phyloP scores from a whole-genome alignment of 1,284 basidiomycete species.

The Hemileia vastatrix region DNA sequence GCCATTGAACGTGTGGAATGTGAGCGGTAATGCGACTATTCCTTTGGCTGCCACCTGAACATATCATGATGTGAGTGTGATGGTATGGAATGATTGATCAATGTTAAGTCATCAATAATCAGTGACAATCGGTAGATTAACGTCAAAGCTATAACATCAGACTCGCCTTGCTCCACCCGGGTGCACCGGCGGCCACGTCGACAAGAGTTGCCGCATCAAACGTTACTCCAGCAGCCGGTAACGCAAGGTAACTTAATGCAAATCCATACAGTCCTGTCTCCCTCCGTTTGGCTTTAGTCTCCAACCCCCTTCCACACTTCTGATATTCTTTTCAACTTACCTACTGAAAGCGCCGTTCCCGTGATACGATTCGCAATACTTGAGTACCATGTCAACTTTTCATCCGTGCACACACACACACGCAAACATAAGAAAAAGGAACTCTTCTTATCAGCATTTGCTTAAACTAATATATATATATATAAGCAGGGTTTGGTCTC shows the following conservation, averaged over 20 bases:
- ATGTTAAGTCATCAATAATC: constrained; percentile 7
- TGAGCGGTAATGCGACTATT: constrained; percentile 68
- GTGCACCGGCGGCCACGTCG: constrained; percentile 54
- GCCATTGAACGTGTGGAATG: constrained; percentile 85
- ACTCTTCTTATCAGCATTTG: no score
- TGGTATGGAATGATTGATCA: no score
- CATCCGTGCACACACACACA: no score
- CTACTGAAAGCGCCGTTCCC: constrained; percentile 64
- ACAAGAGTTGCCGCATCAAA: constrained; percentile 71
- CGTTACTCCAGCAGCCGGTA: constrained; percentile 56
- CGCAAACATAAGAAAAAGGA: no score
- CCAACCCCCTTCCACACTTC: no score
- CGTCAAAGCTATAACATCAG: constrained; percentile 26
- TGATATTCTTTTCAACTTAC: no score
- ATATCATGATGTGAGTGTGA: constrained; percentile 52
- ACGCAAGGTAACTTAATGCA: constrained; percentile 73
- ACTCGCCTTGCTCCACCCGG: constrained; percentile 44
- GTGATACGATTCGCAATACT: constrained; percentile 80
- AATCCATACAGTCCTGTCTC: constrained; percentile 71
- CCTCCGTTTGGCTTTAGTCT: background rate
- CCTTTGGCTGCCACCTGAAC: constrained; percentile 67
- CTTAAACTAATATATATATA: background rate
- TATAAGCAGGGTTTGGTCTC: constrained; percentile 20
- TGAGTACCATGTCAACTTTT: constrained; percentile 66
- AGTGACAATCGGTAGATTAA: constrained; percentile 4